These are phyloP conservation scores for Cucumis melo DNA, from an alignment of 306 rosid species.

Conservation along the genomic window DNA sequence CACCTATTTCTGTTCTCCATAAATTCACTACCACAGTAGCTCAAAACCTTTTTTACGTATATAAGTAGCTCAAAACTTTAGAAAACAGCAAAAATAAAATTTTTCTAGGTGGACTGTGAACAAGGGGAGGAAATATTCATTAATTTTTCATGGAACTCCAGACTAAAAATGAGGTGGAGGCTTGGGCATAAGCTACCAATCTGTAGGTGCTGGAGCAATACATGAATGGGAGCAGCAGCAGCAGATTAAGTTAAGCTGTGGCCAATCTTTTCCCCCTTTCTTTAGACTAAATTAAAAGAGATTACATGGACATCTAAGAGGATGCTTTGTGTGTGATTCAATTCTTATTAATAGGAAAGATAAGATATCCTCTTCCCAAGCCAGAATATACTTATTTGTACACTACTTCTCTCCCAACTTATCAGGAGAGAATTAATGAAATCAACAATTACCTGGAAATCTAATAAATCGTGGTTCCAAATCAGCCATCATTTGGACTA, in stretches of 20 bases:
- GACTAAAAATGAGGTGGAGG: background rate
- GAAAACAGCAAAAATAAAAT: background rate
- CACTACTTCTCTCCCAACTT: background rate
- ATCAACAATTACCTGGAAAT: constrained; percentile 60
- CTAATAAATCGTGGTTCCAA: constrained; percentile 66
- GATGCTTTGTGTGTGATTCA: background rate
- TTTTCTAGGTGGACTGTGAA: background rate
- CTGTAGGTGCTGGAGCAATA: background rate
- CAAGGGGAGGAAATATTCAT: background rate
- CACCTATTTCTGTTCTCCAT: background rate
- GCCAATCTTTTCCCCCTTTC: background rate
- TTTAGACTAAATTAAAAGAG: background rate
- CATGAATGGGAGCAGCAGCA: background rate
- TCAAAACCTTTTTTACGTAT: too few relatives aligned
- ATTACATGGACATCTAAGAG: background rate
- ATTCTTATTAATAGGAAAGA: background rate
- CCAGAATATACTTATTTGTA: background rate
- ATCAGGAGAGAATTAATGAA: background rate
- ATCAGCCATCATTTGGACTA: constrained; percentile 39
- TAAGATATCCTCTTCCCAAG: background rate
- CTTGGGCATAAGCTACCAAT: background rate
- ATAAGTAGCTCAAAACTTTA: background rate
- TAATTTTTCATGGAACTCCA: background rate
- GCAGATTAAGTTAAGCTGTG: background rate
- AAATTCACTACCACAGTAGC: background rate